A percentile compares a stretch with the other conserved stretches of the same genome.
Evolutionary conservation across 495 filamentous ascomycete species (phyloP).

Genomic region (Umbilicaria muhlenbergii): DNA sequence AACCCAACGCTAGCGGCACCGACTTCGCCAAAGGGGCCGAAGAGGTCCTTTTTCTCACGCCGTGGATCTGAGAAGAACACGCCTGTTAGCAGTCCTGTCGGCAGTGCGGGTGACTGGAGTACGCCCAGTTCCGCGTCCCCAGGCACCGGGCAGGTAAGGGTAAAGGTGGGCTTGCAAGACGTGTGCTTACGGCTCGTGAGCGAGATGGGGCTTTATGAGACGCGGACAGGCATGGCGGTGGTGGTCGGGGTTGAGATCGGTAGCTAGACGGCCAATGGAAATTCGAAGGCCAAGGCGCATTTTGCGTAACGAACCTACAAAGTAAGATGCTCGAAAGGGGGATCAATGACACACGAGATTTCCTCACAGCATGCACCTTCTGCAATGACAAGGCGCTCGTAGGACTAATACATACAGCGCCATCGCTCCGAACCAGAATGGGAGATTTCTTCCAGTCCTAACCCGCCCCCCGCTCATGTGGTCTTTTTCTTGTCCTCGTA

Average conservation of each 20-base stretch:
- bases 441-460: too few relatives aligned
- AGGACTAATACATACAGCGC: too few relatives aligned
- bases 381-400: too few relatives aligned
- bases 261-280: too few relatives aligned
- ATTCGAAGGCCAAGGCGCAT: too few relatives aligned
- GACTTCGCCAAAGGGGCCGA: neutral
- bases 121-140: neutral
- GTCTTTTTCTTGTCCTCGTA: slow-evolving; percentile 20
- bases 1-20: neutral
- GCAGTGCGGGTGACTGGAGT: slow-evolving; percentile 3
- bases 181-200: slow-evolving; percentile 15
- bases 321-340: too few relatives aligned
- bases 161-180: slow-evolving; percentile 8
- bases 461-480: too few relatives aligned
- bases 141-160: slow-evolving; percentile 3
- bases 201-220: slow-evolving; percentile 21
- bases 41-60: neutral
- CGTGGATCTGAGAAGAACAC: slow-evolving; percentile 1
- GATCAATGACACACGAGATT: too few relatives aligned
- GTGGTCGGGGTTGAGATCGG: slow-evolving; percentile 9
- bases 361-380: too few relatives aligned
- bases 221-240: slow-evolving; percentile 11
- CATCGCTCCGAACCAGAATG: too few relatives aligned
- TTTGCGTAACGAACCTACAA: too few relatives aligned
- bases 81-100: slow-evolving; percentile 6